phyloP scores from a whole-genome alignment of 768 basidiomycete species.

The Lactarius quietus region DNA sequence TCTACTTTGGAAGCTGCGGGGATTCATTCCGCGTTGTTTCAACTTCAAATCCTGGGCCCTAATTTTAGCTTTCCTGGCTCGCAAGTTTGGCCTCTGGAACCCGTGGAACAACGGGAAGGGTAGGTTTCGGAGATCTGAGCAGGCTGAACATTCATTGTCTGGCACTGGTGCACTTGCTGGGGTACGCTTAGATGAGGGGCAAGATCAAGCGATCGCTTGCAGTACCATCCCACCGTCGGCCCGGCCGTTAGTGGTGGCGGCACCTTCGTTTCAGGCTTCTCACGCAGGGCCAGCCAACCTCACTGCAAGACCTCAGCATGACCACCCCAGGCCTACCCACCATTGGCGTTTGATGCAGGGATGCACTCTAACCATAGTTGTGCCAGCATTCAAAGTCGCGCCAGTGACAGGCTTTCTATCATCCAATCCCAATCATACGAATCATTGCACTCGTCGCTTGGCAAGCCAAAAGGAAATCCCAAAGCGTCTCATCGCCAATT shows the following conservation, averaged over 20 bases:
- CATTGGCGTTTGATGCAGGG: not conserved
- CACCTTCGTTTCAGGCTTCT: not conserved
- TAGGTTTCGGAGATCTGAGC: not conserved
- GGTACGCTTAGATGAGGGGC: not conserved
- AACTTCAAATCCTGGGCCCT: not conserved
- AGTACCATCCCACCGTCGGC: not conserved
- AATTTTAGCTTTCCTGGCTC: not conserved
- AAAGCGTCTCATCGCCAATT: not conserved
- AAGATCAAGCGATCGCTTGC: not conserved
- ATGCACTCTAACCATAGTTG: not conserved
- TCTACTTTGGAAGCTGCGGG: not conserved
- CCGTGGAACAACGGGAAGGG: not conserved
- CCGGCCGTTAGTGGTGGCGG: not conserved
- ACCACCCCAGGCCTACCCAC: not conserved
- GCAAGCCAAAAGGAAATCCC: not conserved
- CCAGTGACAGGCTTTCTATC: not conserved
- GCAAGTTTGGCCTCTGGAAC: not conserved
- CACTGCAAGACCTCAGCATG: not conserved
- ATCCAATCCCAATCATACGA: not conserved
- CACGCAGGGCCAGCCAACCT: not conserved
- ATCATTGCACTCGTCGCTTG: not conserved
- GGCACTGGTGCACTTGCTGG: not conserved
- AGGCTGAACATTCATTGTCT: not conserved
- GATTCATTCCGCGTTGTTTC: too few relatives aligned
- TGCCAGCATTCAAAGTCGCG: not conserved